Base-by-base conservation (phyloP, 1,284 basidiomycete species). In the Pholiota adiposa region DNA sequence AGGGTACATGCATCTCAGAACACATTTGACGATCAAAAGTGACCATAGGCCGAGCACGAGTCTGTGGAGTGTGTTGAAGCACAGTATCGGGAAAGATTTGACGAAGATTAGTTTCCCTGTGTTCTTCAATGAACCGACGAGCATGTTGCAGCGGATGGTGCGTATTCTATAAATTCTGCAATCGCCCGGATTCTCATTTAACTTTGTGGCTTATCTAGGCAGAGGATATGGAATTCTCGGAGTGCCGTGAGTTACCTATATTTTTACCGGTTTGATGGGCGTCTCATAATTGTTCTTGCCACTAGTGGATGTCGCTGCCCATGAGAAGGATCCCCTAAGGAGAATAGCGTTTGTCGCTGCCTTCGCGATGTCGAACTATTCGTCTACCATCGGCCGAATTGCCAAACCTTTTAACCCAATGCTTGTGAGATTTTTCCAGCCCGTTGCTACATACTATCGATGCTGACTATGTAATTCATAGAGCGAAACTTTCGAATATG, bases 321-420 rank as follows among this genome's bases (percentile, higher is more conserved):
- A 80, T 53, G 92, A 97, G 70, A 71, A 75, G 34, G 94, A 97
- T 69, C 87, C 93, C 5, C 83, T 92, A 50, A 86, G 88, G 59
- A 87, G 97, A 6, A 88, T 98, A 59, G 96, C 95, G 0, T 99
- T 90, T 70, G 95, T 99, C 3, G 95, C 93, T 11, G 97, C 95
- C 0, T 99, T 98, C 74, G 97, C 96, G 1, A 97, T 97, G 94
- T 94, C 92, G 41, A 98, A 98, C 77, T 98, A 99, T 77, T 95
- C 93, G 11, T 96, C 93, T 27, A 98, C 97, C 0, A 94, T 97
- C 65, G 93, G 94, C 3, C 85, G 95, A 38, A 96, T 97, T 61
- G 94, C 94, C n/a, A 96, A 97, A 74, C 95, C 94, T 0, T 96
- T 96, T 77, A 96, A 97, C 71, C 93, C 93, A 3, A 93, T 94